Percentiles rank a stretch among this genome's conserved stretches.
These are phyloP conservation scores for Novakomyces olei DNA, from an alignment of 805 yeast genomes.

Conservation along the genomic window DNA sequence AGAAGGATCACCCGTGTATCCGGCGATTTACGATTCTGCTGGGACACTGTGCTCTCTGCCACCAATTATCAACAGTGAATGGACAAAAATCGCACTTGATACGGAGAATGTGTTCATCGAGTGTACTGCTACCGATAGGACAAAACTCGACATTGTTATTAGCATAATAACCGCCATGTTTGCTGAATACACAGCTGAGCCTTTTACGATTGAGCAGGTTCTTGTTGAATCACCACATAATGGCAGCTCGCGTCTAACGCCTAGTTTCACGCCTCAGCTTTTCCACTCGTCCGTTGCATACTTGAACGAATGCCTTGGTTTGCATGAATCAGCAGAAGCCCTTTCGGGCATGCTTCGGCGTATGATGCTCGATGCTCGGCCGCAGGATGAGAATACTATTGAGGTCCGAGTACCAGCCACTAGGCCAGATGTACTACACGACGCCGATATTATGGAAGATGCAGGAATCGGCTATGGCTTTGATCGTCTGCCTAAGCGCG, in stretches of 20 bases:
- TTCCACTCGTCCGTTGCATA: slow-evolving; percentile 58
- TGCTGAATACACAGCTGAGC: slow-evolving; percentile 58
- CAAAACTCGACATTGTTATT: slow-evolving; percentile 82
- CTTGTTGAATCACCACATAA: slow-evolving; percentile 66
- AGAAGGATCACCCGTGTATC: slow-evolving; percentile 70
- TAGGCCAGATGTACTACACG: slow-evolving; percentile 86
- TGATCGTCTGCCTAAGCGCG: slow-evolving; percentile 51
- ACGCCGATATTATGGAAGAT: slow-evolving; percentile 97
- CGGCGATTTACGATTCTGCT: slow-evolving; percentile 63
- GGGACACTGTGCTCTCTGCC: slow-evolving; percentile 77
- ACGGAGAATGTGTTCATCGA: slow-evolving; percentile 83
- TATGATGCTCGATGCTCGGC: slow-evolving; percentile 56
- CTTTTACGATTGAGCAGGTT: slow-evolving; percentile 71
- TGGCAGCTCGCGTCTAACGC: slow-evolving; percentile 49
- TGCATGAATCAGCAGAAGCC: slow-evolving; percentile 44
- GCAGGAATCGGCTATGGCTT: slow-evolving; percentile 93
- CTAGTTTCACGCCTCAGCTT: slow-evolving; percentile 43
- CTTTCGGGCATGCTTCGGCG: slow-evolving; percentile 46
- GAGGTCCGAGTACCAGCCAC: slow-evolving; percentile 72
- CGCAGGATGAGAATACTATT: slow-evolving; percentile 30
- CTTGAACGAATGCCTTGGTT: slow-evolving; percentile 85
- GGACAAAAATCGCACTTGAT: slow-evolving; percentile 62
- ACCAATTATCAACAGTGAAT: slow-evolving; percentile 86
- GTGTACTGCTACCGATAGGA: slow-evolving; percentile 82
- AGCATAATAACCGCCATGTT: slow-evolving; percentile 91